Evolutionary conservation across 1,139 yeast genomes (phyloP).

Genomic region (Kodamaea fungicola): DNA sequence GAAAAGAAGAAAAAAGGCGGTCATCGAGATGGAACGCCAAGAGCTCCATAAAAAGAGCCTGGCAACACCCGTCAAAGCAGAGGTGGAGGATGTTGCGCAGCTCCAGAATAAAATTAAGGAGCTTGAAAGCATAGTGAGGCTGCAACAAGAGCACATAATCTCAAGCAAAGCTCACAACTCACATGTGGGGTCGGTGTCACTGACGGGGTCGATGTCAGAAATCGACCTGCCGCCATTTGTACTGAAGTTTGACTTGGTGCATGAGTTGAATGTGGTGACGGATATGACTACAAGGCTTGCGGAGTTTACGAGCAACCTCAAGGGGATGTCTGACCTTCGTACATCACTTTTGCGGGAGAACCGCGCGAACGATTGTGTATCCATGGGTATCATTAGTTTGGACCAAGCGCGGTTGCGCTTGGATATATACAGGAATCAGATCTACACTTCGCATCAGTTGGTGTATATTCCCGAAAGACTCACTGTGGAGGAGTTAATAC

Average conservation of each 20-base stretch:
- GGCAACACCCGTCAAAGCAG: background rate
- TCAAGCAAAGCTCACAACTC: slow-evolving; percentile 5
- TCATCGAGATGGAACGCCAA: slow-evolving; percentile 16
- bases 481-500: slow-evolving; percentile 46
- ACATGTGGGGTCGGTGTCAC: background rate
- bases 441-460: slow-evolving; percentile 50
- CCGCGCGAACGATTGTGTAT: slow-evolving; percentile 40
- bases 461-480: slow-evolving; percentile 45
- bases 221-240: slow-evolving; percentile 27
- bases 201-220: slow-evolving; percentile 8
- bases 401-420: slow-evolving; percentile 51
- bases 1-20: slow-evolving; percentile 46
- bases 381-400: slow-evolving; percentile 42
- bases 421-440: slow-evolving; percentile 34
- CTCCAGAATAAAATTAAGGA: slow-evolving; percentile 19
- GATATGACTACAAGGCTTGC: slow-evolving; percentile 27
- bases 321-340: slow-evolving; percentile 37
- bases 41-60: slow-evolving; percentile 11
- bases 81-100: slow-evolving; percentile 11
- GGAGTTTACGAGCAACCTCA: slow-evolving; percentile 37
- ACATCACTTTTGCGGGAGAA: slow-evolving; percentile 23
- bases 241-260: slow-evolving; percentile 30
- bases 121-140: slow-evolving; percentile 20
- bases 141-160: slow-evolving; percentile 7
- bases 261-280: slow-evolving; percentile 34